phyloP scores from a whole-genome alignment of 2,329 filamentous ascomycete genomes.

The Xylaria sp. region DNA sequence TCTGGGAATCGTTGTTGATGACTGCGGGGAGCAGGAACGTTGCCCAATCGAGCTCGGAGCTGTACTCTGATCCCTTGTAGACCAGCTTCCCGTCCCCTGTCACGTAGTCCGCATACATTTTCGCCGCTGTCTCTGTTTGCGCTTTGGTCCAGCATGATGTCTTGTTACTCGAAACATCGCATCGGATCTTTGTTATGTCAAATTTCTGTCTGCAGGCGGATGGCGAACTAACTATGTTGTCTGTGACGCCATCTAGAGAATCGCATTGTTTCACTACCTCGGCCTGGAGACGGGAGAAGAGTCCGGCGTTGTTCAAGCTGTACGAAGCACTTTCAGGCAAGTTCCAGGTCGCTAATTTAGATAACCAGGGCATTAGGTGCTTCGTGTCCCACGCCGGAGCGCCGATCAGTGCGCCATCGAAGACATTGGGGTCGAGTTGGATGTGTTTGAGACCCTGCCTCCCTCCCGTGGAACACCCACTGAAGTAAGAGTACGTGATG shows the following conservation, averaged over 20 bases:
- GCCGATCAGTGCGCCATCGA: slow-evolving; percentile 62
- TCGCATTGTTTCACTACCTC: slow-evolving; percentile 59
- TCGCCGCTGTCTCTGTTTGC: slow-evolving; percentile 50
- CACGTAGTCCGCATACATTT: slow-evolving; percentile 46
- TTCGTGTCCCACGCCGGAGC: slow-evolving; percentile 59
- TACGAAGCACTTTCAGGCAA: slow-evolving; percentile 53
- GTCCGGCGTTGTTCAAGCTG: slow-evolving; percentile 52
- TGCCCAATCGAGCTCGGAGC: slow-evolving; percentile 52
- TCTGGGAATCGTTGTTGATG: slow-evolving; percentile 28
- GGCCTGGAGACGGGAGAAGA: slow-evolving; percentile 55
- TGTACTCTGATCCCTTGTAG: slow-evolving; percentile 54
- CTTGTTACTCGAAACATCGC: slow-evolving; percentile 43
- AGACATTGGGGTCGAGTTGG: slow-evolving; percentile 60
- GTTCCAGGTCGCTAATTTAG: slow-evolving; percentile 56
- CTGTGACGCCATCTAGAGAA: slow-evolving; percentile 54
- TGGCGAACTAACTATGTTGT: slow-evolving; percentile 56
- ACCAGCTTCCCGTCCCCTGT: slow-evolving; percentile 43
- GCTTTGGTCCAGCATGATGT: slow-evolving; percentile 52
- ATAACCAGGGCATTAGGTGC: slow-evolving; percentile 54
- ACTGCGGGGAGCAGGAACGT: slow-evolving; percentile 43
- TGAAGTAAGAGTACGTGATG: slow-evolving; percentile 58
- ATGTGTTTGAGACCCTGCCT: slow-evolving; percentile 60
- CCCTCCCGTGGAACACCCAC: slow-evolving; percentile 65
- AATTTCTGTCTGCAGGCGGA: slow-evolving; percentile 50
- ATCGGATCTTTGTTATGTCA: slow-evolving; percentile 49